Percentiles rank a stretch among this genome's conserved stretches.
phyloP scores from a whole-genome alignment of 306 rosid species.

The Ormosia emarginata region DNA sequence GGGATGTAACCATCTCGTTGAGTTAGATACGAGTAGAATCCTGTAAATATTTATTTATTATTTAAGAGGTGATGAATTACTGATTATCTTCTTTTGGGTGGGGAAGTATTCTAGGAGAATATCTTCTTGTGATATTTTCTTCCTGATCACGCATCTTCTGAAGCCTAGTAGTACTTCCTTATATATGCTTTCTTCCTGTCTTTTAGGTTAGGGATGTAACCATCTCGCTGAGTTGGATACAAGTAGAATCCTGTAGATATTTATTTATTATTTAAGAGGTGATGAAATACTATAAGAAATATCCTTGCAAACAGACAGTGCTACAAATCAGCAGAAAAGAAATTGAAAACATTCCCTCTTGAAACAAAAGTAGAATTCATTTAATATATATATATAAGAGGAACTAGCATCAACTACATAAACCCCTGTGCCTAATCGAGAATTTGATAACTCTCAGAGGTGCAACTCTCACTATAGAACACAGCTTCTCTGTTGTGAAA shows the following conservation, averaged over 20 bases:
- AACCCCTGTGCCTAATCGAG: no score
- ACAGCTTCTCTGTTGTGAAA: background rate
- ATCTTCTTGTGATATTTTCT: background rate
- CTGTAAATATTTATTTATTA: no score
- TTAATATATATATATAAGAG: no score
- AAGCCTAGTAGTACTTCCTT: background rate
- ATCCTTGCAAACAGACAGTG: background rate
- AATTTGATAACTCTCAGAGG: background rate
- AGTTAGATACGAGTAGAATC: background rate
- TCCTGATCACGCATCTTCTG: background rate
- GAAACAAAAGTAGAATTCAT: no score
- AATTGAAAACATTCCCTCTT: background rate
- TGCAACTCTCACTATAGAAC: background rate
- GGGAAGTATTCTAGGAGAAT: background rate
- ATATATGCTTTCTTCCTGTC: no score
- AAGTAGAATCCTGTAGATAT: background rate
- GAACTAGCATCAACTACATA: no score
- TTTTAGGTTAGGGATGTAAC: background rate
- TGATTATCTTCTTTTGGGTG: no score
- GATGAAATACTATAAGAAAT: no score
- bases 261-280: no score
- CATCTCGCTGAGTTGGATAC: background rate
- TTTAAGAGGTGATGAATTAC: no score
- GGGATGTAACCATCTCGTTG: background rate
- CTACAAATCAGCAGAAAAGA: conserved; percentile 1